phyloP scores from a whole-genome alignment of 495 filamentous ascomycete species.

The Lophiostoma macrostomum region DNA sequence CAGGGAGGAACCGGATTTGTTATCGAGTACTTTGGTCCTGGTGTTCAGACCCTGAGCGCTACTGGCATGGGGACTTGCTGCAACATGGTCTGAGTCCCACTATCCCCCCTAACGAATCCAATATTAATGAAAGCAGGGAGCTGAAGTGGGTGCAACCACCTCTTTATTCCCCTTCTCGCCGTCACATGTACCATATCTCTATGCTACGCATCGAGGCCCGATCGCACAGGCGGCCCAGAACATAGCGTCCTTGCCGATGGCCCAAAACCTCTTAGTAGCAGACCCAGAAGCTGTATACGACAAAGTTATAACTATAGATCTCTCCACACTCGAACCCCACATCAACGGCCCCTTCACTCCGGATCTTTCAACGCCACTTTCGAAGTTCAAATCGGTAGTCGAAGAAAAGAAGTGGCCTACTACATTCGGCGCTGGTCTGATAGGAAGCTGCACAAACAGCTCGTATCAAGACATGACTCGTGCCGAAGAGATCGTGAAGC shows the following conservation, averaged over 20 bases:
- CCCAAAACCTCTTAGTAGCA: conserved; percentile 62
- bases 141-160: conserved; percentile 94
- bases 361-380: conserved; percentile 87
- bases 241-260: conserved; percentile 40
- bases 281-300: conserved; percentile 85
- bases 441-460: conserved; percentile 97
- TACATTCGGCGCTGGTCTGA: conserved; percentile 85
- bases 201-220: conserved; percentile 73
- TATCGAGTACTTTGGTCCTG: conserved; percentile 88
- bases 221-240: conserved; percentile 63
- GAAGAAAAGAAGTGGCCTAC: conserved; percentile 84
- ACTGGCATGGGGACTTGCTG: conserved; percentile 91
- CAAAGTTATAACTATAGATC: conserved; percentile 84
- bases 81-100: conserved; percentile 61
- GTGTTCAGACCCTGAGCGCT: conserved; percentile 81
- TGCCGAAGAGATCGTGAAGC: conserved; percentile 85
- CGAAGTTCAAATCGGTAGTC: conserved; percentile 78
- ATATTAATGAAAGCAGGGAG: conserved; percentile 39
- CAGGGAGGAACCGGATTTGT: conserved; percentile 88
- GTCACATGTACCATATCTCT: conserved; percentile 70
- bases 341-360: conserved; percentile 98
- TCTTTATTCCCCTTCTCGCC: conserved; percentile 85
- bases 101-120: neutral
- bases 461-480: conserved; percentile 98
- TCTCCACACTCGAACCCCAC: conserved; percentile 88